Conservation (phyloP, 2,329 filamentous ascomycete genomes). For the Aphanoascus verrucosus region DNA sequence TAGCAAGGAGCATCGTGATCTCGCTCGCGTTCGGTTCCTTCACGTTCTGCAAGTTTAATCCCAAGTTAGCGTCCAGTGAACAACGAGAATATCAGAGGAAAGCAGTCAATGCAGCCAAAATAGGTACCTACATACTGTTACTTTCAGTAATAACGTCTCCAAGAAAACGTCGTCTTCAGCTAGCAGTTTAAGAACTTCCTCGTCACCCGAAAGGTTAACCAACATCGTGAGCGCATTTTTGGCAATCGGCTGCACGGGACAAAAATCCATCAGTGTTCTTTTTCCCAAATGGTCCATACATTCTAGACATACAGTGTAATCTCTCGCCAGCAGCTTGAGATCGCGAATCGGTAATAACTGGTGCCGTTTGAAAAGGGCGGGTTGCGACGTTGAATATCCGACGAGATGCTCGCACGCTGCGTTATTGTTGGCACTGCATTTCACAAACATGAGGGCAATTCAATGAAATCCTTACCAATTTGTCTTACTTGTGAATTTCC, state of each 20-base stretch:
- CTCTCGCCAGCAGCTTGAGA: slow-evolving; percentile 73
- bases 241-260: slow-evolving; percentile 60
- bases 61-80: neutral
- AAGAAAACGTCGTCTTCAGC: slow-evolving; percentile 73
- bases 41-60: slow-evolving; percentile 21
- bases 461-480: slow-evolving; percentile 46
- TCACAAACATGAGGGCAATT: neutral
- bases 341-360: slow-evolving; percentile 71
- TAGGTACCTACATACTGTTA: slow-evolving; percentile 58
- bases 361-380: slow-evolving; percentile 71
- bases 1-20: slow-evolving; percentile 83
- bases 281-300: neutral
- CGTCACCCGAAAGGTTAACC: slow-evolving; percentile 80
- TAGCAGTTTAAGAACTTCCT: slow-evolving; percentile 60
- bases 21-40: slow-evolving; percentile 76
- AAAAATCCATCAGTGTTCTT: slow-evolving; percentile 5
- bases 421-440: neutral
- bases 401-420: slow-evolving; percentile 74
- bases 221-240: slow-evolving; percentile 69
- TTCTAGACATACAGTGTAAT: slow-evolving; percentile 57
- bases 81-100: slow-evolving; percentile 3
- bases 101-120: neutral
- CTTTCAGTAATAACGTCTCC: slow-evolving; percentile 57
- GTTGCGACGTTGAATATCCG: slow-evolving; percentile 66
- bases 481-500: slow-evolving; percentile 84